These are phyloP conservation scores for Coemansia sp. DNA, from an alignment of 192 early-diverging fungal genomes.

Conservation along the genomic window DNA sequence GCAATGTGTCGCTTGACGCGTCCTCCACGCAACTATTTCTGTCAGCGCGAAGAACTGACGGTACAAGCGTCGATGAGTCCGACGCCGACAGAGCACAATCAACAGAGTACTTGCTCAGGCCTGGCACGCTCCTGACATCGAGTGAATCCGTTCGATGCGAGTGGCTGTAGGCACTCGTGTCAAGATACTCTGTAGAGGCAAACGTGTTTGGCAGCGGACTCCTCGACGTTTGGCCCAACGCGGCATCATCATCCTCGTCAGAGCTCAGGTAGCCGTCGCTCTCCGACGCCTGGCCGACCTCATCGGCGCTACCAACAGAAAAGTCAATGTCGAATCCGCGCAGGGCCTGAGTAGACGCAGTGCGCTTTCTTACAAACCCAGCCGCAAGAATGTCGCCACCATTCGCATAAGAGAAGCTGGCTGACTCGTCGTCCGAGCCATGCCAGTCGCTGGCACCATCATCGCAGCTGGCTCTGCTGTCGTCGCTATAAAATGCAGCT, in stretches of 20 bases:
- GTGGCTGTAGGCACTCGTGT: slow-evolving; percentile 11
- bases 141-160: neutral
- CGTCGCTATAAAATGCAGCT: neutral
- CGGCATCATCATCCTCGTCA: neutral
- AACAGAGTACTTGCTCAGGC: slow-evolving; percentile 27
- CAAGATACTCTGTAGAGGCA: slow-evolving; percentile 1
- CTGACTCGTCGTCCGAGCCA: neutral
- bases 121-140: neutral
- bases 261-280: slow-evolving; percentile 8
- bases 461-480: slow-evolving; percentile 6
- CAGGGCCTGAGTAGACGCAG: slow-evolving; percentile 49
- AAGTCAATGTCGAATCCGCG: slow-evolving; percentile 39
- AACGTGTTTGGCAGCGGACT: neutral
- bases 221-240: neutral
- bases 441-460: neutral
- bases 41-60: slow-evolving; percentile 13
- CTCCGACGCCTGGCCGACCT: neutral
- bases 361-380: slow-evolving; percentile 29
- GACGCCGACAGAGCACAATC: slow-evolving; percentile 32
- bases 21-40: neutral
- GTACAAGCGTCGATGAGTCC: slow-evolving; percentile 36
- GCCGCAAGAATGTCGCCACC: slow-evolving; percentile 8
- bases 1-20: neutral
- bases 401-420: neutral
- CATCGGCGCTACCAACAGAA: slow-evolving; percentile 2